Evolutionary conservation across 768 basidiomycete genomes (phyloP).

Genomic region (Rhodotorula taiwanensis): DNA sequence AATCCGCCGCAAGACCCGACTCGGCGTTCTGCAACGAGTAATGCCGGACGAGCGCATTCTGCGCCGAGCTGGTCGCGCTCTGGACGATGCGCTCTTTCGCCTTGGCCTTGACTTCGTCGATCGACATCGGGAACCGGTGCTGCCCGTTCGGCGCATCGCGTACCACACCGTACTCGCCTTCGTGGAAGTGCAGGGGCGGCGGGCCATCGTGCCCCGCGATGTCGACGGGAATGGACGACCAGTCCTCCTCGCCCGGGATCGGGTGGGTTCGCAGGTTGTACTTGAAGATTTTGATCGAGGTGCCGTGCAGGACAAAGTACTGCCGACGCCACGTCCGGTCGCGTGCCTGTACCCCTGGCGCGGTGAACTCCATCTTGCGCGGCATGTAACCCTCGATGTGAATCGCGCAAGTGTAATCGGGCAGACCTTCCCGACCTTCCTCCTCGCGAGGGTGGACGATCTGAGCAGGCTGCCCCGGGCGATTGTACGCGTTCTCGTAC

Average conservation of each 20-base stretch:
- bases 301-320: conserved; percentile 85
- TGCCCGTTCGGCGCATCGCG: background rate
- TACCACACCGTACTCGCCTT: conserved; percentile 32
- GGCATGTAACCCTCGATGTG: conserved; percentile 74
- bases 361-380: conserved; percentile 84
- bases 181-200: conserved; percentile 33
- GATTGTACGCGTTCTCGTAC: conserved; percentile 39
- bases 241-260: conserved; percentile 35
- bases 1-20: conserved; percentile 91
- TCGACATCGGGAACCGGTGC: conserved; percentile 18
- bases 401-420: conserved; percentile 71
- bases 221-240: conserved; percentile 16
- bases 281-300: conserved; percentile 63
- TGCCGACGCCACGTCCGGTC: conserved; percentile 88
- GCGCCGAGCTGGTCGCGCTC: conserved; percentile 13
- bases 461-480: conserved; percentile 42
- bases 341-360: conserved; percentile 75
- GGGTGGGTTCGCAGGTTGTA: conserved; percentile 45
- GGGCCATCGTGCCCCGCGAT: conserved; percentile 26
- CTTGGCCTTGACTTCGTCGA: conserved; percentile 28
- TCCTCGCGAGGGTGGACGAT: conserved; percentile 52
- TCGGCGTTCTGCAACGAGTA: conserved; percentile 41
- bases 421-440: conserved; percentile 74
- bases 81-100: conserved; percentile 31
- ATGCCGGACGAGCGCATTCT: conserved; percentile 38